These are phyloP conservation scores for Diaporthe sp. DNA, from an alignment of 2,329 filamentous ascomycete genomes.

Conservation along the genomic window DNA sequence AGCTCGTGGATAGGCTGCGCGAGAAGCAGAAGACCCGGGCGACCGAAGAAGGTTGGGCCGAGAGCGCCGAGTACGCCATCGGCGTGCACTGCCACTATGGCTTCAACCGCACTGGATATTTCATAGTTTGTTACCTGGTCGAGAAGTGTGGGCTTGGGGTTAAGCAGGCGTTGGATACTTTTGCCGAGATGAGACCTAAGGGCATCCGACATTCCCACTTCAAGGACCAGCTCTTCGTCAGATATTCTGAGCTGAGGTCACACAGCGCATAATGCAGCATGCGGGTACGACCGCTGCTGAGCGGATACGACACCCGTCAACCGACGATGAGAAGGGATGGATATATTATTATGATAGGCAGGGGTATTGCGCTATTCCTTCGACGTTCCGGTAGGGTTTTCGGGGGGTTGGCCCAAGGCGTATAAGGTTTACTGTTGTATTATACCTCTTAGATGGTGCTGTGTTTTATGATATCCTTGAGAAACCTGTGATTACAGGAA, in stretches of 20 bases:
- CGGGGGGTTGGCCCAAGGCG: not conserved
- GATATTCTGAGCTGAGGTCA: slow-evolving; percentile 67
- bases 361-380: not conserved
- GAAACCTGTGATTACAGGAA: not conserved
- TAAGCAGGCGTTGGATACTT: slow-evolving; percentile 83
- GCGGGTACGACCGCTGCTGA: too few relatives aligned
- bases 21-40: slow-evolving; percentile 63
- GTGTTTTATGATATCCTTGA: not conserved
- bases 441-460: slow-evolving; percentile 17
- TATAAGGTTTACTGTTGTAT: slow-evolving; percentile 20
- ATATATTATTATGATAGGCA: not conserved
- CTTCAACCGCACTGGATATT: slow-evolving; percentile 93
- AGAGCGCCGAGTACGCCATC: slow-evolving; percentile 63
- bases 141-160: slow-evolving; percentile 80
- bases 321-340: not conserved
- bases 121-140: slow-evolving; percentile 91
- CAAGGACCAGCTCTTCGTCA: slow-evolving; percentile 83
- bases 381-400: not conserved
- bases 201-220: slow-evolving; percentile 94
- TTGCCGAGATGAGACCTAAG: slow-evolving; percentile 78
- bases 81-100: slow-evolving; percentile 97
- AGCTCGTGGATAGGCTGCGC: slow-evolving; percentile 70
- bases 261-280: not conserved
- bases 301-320: not conserved
- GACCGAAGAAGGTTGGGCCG: slow-evolving; percentile 55